Evolutionary conservation across 73 alveolate species (phyloP).

Genomic region (Blepharisma japonicum): DNA sequence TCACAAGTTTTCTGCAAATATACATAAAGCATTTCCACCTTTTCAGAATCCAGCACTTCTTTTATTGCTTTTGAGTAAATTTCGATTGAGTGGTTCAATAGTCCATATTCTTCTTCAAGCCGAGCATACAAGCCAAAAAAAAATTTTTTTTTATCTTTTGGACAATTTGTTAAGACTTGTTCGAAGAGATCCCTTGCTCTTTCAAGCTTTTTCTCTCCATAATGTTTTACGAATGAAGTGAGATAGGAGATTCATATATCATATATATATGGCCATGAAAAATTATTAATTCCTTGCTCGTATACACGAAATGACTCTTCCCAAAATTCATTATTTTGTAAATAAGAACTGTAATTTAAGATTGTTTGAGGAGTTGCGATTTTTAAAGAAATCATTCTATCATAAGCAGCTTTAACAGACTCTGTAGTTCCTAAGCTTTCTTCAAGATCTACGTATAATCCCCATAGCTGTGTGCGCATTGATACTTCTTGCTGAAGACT

Average conservation of each 20-base stretch:
- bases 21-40: constrained; percentile 73
- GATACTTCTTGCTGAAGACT: constrained; percentile 42
- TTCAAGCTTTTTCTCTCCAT: constrained; percentile 88
- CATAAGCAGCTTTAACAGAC: constrained; percentile 63
- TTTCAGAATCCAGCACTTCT: constrained; percentile 73
- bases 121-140: constrained; percentile 91
- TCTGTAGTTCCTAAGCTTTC: constrained; percentile 67
- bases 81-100: constrained; percentile 83
- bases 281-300: constrained; percentile 69
- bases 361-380: constrained; percentile 66
- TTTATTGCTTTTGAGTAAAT: constrained; percentile 83
- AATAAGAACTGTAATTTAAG: constrained; percentile 62
- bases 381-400: constrained; percentile 73
- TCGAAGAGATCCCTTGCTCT: constrained; percentile 91
- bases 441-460: constrained; percentile 80
- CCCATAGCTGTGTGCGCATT: constrained; percentile 56
- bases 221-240: constrained; percentile 60
- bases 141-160: constrained; percentile 64
- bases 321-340: constrained; percentile 56
- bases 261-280: constrained; percentile 76
- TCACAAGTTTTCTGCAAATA: constrained; percentile 87
- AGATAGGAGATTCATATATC: constrained; percentile 75
- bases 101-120: constrained; percentile 94
- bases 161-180: constrained; percentile 50
- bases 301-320: constrained; percentile 77